Conservation (phyloP, 148 eudicot genomes). For the Mesembryanthemum crystallinum region DNA sequence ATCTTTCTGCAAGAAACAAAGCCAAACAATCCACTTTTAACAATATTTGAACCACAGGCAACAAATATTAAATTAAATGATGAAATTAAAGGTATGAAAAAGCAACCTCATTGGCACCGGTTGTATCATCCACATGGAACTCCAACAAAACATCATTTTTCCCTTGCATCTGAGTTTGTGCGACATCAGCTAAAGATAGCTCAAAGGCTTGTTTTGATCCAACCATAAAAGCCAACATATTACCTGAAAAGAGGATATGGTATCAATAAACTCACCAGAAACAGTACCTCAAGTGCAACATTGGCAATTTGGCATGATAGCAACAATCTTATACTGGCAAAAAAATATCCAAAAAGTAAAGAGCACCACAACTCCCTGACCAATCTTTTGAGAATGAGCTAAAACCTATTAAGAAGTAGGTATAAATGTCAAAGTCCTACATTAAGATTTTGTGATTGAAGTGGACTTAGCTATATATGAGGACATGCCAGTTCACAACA, state of each 20-base stretch:
- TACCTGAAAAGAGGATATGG: slow-evolving; percentile 41
- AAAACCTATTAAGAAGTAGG: no score
- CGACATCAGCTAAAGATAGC: slow-evolving; percentile 89
- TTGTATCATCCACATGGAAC: slow-evolving; percentile 93
- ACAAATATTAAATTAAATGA: not conserved
- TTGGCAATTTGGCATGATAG: no score
- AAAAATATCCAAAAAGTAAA: not conserved
- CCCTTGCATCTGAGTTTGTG: slow-evolving; percentile 95
- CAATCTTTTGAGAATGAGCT: not conserved
- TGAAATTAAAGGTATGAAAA: slow-evolving; percentile 3
- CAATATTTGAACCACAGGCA: not conserved
- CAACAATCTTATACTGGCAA: not conserved
- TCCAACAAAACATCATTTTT: slow-evolving; percentile 92
- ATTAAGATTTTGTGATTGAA: not conserved
- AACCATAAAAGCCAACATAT: slow-evolving; percentile 71
- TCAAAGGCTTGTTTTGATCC: slow-evolving; percentile 93
- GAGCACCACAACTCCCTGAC: not conserved
- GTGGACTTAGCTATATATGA: not conserved
- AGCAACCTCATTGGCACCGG: slow-evolving; percentile 96
- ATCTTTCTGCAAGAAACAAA: slow-evolving; percentile 68
- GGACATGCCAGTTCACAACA: not conserved
- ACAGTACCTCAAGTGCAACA: not conserved
- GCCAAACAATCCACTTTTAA: not conserved
- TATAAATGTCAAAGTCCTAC: not conserved
- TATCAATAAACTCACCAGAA: slow-evolving; percentile 5